Evolutionary conservation across 306 rosid species (phyloP).

Genomic region (Gastrolobium bilobum): DNA sequence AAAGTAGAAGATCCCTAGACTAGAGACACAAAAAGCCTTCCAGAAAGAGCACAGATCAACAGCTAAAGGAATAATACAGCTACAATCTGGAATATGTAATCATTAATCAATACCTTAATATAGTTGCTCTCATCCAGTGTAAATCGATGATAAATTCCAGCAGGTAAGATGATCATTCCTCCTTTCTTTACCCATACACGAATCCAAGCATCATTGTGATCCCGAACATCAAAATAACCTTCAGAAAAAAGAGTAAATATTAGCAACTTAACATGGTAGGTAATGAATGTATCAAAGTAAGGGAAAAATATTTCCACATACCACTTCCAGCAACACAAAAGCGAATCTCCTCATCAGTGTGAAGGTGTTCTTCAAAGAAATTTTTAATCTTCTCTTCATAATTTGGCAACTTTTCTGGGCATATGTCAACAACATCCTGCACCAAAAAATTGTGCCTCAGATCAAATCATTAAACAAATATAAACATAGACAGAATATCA

Average conservation of each 20-base stretch:
- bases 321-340: constrained; percentile 93
- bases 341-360: constrained; percentile 98
- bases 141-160: constrained; percentile 97
- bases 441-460: constrained; percentile 25
- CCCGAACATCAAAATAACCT: constrained; percentile 99
- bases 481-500: constrained; percentile 25
- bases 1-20: neutral
- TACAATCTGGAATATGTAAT: neutral
- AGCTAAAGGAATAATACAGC: neutral
- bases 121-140: constrained; percentile 91
- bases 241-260: constrained; percentile 45
- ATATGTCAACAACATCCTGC: constrained; percentile 94
- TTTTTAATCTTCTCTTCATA: constrained; percentile 92
- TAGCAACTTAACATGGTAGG: constrained; percentile 40
- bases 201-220: constrained; percentile 85
- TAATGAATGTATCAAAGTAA: constrained; percentile 26
- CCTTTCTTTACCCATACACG: constrained; percentile 96
- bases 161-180: constrained; percentile 95
- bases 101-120: constrained; percentile 76
- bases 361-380: constrained; percentile 95
- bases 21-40: neutral
- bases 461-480: constrained; percentile 31
- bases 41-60: constrained; percentile 27
- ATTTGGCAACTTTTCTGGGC: constrained; percentile 93
- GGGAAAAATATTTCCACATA: constrained; percentile 42